Base-by-base conservation (phyloP, 164 flowering plant genomes). In the Macadamia integrifolia region DNA sequence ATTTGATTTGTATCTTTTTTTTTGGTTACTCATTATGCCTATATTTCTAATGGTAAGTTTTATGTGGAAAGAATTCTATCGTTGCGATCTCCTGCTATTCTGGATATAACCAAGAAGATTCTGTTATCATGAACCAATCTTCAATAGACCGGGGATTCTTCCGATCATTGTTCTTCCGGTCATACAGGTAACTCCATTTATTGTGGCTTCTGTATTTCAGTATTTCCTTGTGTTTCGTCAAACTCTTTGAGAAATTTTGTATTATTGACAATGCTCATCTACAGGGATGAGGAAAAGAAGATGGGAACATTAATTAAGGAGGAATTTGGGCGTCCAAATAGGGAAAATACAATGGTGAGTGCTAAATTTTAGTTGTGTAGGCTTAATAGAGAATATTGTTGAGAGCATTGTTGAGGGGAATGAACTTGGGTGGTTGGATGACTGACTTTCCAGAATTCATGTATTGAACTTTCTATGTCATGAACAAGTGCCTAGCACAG, bases 261-360 rank as follows among this genome's bases (percentile, higher is more conserved):
- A 49, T 1, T 23, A 15, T 30, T 62, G 48, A 59, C 40, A 23
- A n/a, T 73, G 43, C 56, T 35, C 56, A 50, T 64, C 14, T 49
- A 55, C 57, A 80, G 90, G 57, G 90, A 86, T 52, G 90, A 86
- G 73, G 90, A 86, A 81, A 95, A 92, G 83, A 95, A 88, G 81
- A 95, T 92, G 99, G 98, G 98, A n/a, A 95, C 98, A 23, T 90
- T 95, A 30, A 89, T 95, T 4, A 91, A 95, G 71, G 99, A 95
- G 77, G 99, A 95, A 71, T 95, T 95, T 83, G 99, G 99, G 7
- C 89, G 93, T 42, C 99, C 99, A 28, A 90, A 87, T 71, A 79
- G 98, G 75, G 81, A 83, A 44, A 90, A 87, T 74, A 95, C 99
- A 5, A 92, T 92, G 99, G 97, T 89, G 46, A 74, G 77, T 48